These are phyloP conservation scores for Sporisorium exsertum DNA, from an alignment of 1,284 basidiomycete genomes.

Conservation along the genomic window DNA sequence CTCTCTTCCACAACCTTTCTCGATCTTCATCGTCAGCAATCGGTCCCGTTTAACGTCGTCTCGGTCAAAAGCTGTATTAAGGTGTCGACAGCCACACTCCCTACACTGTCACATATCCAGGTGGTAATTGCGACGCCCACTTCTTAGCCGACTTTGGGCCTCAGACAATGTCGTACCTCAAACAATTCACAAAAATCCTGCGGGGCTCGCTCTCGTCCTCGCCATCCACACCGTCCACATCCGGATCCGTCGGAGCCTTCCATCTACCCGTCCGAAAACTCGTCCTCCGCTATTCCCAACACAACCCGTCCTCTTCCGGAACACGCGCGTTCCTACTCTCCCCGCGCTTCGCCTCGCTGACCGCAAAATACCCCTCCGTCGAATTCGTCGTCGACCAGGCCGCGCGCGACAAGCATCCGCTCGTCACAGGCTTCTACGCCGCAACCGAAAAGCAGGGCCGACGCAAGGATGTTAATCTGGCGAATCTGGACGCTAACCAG, in stretches of 20 bases:
- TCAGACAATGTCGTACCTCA: conserved; percentile 37
- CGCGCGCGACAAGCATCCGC: conserved; percentile 17
- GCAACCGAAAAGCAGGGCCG: not conserved
- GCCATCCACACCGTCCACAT: not conserved
- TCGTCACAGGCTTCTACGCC: conserved; percentile 23
- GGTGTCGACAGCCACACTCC: too few relatives aligned
- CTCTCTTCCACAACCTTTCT: not conserved
- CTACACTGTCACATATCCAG: too few relatives aligned
- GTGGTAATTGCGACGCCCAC: too few relatives aligned
- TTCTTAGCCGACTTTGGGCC: too few relatives aligned
- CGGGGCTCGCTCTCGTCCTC: conserved; percentile 27
- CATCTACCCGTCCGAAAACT: conserved; percentile 40
- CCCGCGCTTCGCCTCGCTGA: conserved; percentile 1
- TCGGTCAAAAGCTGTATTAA: too few relatives aligned
- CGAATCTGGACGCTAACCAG: conserved; percentile 30
- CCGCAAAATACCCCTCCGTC: conserved; percentile 18
- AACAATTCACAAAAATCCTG: conserved; percentile 33
- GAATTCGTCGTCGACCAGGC: conserved; percentile 39
- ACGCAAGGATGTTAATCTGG: conserved; percentile 39
- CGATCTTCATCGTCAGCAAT: too few relatives aligned
- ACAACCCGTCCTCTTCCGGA: conserved; percentile 24
- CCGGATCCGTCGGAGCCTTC: conserved; percentile 7
- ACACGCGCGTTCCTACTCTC: conserved; percentile 22
- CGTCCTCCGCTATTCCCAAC: conserved; percentile 36
- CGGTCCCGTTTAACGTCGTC: too few relatives aligned